Evolutionary conservation across 2,329 filamentous ascomycete species (phyloP), one percentile per base, ranked within the genome.

Genomic region (Nothopassalora personata): DNA sequence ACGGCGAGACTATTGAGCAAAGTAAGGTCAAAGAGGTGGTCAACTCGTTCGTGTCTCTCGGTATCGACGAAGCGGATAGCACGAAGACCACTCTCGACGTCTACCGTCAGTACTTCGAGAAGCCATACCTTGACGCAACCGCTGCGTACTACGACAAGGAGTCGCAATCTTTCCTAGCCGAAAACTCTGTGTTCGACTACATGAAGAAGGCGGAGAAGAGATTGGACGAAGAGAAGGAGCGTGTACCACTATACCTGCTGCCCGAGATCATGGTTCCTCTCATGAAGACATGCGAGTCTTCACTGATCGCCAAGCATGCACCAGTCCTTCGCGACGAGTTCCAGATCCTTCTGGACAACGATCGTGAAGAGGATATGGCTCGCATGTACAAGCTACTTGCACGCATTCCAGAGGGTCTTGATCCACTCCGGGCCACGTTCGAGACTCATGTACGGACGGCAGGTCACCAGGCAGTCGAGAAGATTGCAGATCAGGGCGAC

Each of bases 201-300:
- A 97, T 99, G 94, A 97, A 97, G 81, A 99, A 99, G 83, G 95
- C 94, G 0, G 93, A 97, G 76, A 77, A 85, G 46, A 87, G 94
- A 33, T 77, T 99, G 61, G 85, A 90, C 7, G 94, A 99, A 75
- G 94, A 99, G 75, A 94, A 96, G 77, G 90, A 93, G 71, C 90
- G 94, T 28, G 94, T 99, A 9, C 86, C 86, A 65, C 85, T 97
- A 71, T 99, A 96, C 71, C 81, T 99, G 49, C 91, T 97, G 70
- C 85, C 86, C 36, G 94, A 99, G 74, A 97, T 97, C 59, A 89
- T 90, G 66, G 78, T 86, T 7, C 87, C 86, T 15, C 79, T 99
- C 56, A 96, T 92, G 78, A 91, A 90, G 69, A 86, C 86, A 3
- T 99, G 93, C 74, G 90, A 97, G 75, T 83, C 89, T 68, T 90